phyloP scores from a whole-genome alignment of 495 filamentous ascomycete genomes.

The Penicillium riverlandense region DNA sequence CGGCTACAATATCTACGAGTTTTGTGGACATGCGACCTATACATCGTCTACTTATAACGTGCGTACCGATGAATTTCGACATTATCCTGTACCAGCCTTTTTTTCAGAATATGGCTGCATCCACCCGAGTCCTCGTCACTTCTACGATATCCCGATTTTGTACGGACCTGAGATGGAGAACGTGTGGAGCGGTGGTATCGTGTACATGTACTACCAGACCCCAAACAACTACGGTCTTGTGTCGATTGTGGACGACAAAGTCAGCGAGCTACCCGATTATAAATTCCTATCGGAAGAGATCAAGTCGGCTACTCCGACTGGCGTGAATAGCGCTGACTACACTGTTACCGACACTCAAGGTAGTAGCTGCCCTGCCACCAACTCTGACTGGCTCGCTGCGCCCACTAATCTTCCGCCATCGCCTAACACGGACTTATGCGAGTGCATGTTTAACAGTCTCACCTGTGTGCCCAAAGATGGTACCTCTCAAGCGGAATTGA shows the following conservation, averaged over 20 bases:
- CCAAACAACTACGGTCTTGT: conserved; percentile 87
- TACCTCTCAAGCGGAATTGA: conserved; percentile 49
- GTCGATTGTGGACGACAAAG: conserved; percentile 45
- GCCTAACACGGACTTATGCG: conserved; percentile 70
- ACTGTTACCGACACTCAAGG: conserved; percentile 60
- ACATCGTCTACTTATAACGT: conserved; percentile 67
- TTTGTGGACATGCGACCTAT: conserved; percentile 82
- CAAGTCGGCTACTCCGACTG: conserved; percentile 55
- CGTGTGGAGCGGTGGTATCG: conserved; percentile 91
- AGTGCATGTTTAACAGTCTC: conserved; percentile 74
- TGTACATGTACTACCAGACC: conserved; percentile 98
- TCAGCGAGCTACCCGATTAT: conserved; percentile 65
- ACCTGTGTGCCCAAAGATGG: conserved; percentile 57
- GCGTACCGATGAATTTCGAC: conserved; percentile 73
- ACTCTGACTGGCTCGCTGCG: conserved; percentile 61
- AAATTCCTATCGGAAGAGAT: conserved; percentile 65
- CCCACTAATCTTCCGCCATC: conserved; percentile 70
- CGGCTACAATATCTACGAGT: conserved; percentile 99
- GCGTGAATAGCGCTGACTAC: conserved; percentile 59
- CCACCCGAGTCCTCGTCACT: conserved; percentile 63
- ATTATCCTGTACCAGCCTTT: conserved; percentile 89
- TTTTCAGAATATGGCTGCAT: conserved; percentile 99
- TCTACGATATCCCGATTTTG: conserved; percentile 77
- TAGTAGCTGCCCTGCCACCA: conserved; percentile 61
- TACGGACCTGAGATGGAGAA: conserved; percentile 76